Evolutionary conservation across 495 filamentous ascomycete genomes (phyloP).

Genomic region (Penicillium verhagenii): DNA sequence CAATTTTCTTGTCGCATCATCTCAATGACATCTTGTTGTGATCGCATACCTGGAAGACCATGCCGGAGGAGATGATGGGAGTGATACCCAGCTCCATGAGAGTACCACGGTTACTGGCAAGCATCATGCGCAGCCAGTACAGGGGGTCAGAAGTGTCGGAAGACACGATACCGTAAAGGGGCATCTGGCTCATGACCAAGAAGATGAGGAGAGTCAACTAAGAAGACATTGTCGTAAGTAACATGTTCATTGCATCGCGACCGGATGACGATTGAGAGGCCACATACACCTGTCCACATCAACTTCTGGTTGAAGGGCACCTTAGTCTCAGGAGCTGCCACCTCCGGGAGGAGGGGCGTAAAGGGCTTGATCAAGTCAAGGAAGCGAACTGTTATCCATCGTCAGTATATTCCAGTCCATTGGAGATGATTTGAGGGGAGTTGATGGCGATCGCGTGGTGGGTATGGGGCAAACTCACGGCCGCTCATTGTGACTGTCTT

Average conservation of each 20-base stretch:
- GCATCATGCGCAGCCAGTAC: conserved; percentile 99
- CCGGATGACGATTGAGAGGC: conserved; percentile 12
- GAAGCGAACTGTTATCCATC: conserved; percentile 74
- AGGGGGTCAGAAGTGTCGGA: conserved; percentile 96
- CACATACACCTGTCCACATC: conserved; percentile 93
- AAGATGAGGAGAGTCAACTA: conserved; percentile 93
- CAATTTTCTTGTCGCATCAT: conserved; percentile 1
- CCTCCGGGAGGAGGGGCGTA: conserved; percentile 97
- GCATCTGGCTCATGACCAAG: conserved; percentile 99
- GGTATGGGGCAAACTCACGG: conserved; percentile 35
- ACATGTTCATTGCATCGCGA: conserved; percentile 13
- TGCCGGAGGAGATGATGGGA: conserved; percentile 98
- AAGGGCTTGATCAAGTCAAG: conserved; percentile 99
- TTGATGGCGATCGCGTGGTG: conserved; percentile 39
- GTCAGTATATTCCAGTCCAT: conserved; percentile 30
- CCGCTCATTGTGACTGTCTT: conserved; percentile 46
- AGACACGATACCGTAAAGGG: conserved; percentile 91
- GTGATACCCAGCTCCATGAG: conserved; percentile 99
- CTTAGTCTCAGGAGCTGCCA: conserved; percentile 93
- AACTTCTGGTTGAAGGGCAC: conserved; percentile 97
- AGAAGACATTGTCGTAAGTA: conserved; percentile 32
- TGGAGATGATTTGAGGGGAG: conserved; percentile 20
- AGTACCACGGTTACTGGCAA: conserved; percentile 98
- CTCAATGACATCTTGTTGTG: background rate
- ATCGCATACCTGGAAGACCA: conserved; percentile 86